Percentiles rank a stretch among this genome's conserved stretches.
These are phyloP conservation scores for Neofusicoccum ribis DNA, from an alignment of 2,329 filamentous ascomycete genomes.

Conservation along the genomic window DNA sequence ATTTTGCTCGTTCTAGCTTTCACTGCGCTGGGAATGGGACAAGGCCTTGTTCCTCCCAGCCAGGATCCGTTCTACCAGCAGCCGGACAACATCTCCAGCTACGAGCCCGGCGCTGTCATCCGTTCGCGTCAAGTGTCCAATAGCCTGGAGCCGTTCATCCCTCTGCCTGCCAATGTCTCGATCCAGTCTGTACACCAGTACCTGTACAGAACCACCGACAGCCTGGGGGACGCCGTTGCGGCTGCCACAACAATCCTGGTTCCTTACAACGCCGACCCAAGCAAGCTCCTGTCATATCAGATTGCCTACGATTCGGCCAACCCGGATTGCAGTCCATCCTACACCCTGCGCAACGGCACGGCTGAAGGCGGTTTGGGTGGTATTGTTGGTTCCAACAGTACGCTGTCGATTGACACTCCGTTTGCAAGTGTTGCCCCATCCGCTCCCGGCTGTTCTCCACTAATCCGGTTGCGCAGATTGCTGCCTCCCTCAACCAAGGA, in stretches of 20 bases:
- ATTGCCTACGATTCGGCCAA: conserved; percentile 24
- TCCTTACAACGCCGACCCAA: conserved; percentile 11
- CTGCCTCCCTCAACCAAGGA: conserved; percentile 25
- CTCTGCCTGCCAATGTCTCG: neutral
- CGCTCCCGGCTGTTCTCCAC: too few relatives aligned
- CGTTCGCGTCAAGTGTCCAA: conserved; percentile 22
- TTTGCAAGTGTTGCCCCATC: neutral
- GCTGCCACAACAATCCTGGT: conserved; percentile 24
- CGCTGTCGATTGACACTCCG: conserved; percentile 1
- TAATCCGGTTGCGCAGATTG: neutral
- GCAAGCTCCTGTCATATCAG: conserved; percentile 25
- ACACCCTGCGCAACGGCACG: conserved; percentile 19
- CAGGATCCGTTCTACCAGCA: conserved; percentile 24
- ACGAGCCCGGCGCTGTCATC: conserved; percentile 23
- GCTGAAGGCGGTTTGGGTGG: conserved; percentile 1
- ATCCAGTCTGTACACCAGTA: conserved; percentile 22
- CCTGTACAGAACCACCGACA: conserved; percentile 25
- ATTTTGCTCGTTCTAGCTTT: neutral
- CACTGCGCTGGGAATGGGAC: neutral
- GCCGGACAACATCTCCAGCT: conserved; percentile 19
- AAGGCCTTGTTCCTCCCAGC: neutral
- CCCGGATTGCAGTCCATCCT: conserved; percentile 23
- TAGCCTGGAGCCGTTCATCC: conserved; percentile 1
- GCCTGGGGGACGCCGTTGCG: conserved; percentile 23
- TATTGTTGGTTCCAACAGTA: neutral